Evolutionary conservation across 257 asterid genomes (phyloP).

Genomic region (Ajuga chamaepitys): DNA sequence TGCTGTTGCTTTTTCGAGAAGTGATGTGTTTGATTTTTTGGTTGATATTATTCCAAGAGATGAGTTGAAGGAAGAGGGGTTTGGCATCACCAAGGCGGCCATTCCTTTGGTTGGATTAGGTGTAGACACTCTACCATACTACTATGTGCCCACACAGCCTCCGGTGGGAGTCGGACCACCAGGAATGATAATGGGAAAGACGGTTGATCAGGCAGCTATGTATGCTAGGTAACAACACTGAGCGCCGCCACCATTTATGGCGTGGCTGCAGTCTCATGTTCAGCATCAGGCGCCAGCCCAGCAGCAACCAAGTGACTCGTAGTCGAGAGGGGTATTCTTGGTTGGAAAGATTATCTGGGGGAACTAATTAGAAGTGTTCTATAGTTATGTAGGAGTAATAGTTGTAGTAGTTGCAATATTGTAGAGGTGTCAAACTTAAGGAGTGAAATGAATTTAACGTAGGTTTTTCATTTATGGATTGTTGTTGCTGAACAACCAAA

Average conservation of each 20-base stretch:
- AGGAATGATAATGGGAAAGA: conserved; percentile 39
- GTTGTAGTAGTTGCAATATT: too few species aligned
- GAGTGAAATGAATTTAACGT: background rate
- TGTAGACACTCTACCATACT: conserved; percentile 36
- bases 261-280: conserved; percentile 36
- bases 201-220: conserved; percentile 28
- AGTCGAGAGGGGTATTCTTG: background rate
- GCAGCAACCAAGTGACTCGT: conserved; percentile 22
- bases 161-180: conserved; percentile 17
- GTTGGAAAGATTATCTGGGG: background rate
- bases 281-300: conserved; percentile 22
- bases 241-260: conserved; percentile 28
- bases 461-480: too few species aligned
- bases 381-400: background rate
- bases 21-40: conserved; percentile 58
- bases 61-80: conserved; percentile 53
- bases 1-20: conserved; percentile 56
- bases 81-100: conserved; percentile 33
- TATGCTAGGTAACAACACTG: conserved; percentile 30
- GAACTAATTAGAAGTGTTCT: background rate
- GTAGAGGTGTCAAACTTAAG: background rate
- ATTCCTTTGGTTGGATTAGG: conserved; percentile 41
- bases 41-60: conserved; percentile 66
- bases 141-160: conserved; percentile 34
- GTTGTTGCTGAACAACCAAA: too few species aligned